Conservation (phyloP, 495 filamentous ascomycete genomes). For the Podospora comata region DNA sequence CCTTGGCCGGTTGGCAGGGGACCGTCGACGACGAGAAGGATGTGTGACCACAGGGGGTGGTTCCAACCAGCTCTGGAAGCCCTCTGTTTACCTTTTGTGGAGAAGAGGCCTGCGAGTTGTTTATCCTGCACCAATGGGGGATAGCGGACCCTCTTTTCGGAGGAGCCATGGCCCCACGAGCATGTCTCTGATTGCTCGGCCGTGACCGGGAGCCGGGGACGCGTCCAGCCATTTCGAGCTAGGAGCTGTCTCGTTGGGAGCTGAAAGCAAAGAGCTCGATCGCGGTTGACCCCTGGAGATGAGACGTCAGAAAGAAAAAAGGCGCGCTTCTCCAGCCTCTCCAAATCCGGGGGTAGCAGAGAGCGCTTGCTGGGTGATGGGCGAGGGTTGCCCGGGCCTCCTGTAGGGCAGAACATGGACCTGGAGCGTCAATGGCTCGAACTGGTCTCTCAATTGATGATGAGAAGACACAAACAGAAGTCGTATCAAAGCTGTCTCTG, state of each 20-base stretch:
- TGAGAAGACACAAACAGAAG: neutral
- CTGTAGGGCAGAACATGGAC: neutral
- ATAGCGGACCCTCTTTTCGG: neutral
- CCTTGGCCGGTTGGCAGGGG: slow-evolving; percentile 29
- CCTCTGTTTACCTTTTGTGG: slow-evolving; percentile 3
- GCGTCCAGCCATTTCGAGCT: slow-evolving; percentile 30
- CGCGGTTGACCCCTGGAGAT: neutral
- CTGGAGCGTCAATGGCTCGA: neutral
- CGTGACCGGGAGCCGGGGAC: slow-evolving; percentile 18
- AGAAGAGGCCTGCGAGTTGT: neutral
- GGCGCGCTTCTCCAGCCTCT: slow-evolving; percentile 15
- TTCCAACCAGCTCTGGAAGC: slow-evolving; percentile 6
- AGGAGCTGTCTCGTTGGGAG: slow-evolving; percentile 29
- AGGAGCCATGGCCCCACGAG: slow-evolving; percentile 13
- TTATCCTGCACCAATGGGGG: neutral
- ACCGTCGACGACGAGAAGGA: slow-evolving; percentile 13
- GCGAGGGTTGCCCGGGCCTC: neutral
- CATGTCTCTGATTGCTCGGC: slow-evolving; percentile 22
- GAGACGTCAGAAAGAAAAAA: neutral
- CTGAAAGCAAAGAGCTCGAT: slow-evolving; percentile 26
- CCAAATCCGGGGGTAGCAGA: slow-evolving; percentile 5
- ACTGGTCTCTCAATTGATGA: slow-evolving; percentile 13
- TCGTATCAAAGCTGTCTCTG: neutral
- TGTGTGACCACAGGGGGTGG: slow-evolving; percentile 3
- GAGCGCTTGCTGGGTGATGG: neutral